A percentile compares a stretch with the other conserved stretches of the same genome.
Evolutionary conservation across 179 eudicot species (phyloP).

Genomic region (Corrigiola litoralis): DNA sequence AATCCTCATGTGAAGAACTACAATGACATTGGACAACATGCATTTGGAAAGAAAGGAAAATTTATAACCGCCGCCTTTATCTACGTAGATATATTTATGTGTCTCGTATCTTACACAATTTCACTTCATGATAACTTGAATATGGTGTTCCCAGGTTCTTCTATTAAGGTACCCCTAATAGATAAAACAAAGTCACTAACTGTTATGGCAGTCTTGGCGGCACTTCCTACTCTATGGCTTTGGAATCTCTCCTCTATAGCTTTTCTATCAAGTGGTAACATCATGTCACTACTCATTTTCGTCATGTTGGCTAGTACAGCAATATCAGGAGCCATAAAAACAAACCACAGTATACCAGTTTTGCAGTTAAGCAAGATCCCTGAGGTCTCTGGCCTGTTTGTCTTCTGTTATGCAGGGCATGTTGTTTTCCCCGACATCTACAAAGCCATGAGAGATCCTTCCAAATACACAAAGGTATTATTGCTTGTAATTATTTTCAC

Average conservation of each 20-base stretch:
- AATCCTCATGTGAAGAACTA: constrained; percentile 53
- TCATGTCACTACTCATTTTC: constrained; percentile 60
- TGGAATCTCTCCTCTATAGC: constrained; percentile 64
- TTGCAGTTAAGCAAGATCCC: constrained; percentile 52
- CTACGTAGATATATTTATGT: constrained; percentile 70
- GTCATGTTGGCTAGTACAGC: constrained; percentile 46
- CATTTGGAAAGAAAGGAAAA: constrained; percentile 63
- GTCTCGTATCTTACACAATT: constrained; percentile 78
- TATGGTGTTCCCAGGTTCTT: constrained; percentile 35
- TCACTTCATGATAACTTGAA: constrained; percentile 72
- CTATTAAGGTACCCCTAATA: constrained; percentile 24
- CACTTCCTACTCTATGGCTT: constrained; percentile 73
- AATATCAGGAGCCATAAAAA: constrained; percentile 40
- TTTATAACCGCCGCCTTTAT: constrained; percentile 47
- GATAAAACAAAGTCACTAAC: constrained; percentile 52
- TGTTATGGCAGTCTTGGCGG: constrained; percentile 48
- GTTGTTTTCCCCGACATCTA: constrained; percentile 70
- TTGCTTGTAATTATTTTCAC: not conserved
- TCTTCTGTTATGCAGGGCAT: constrained; percentile 73
- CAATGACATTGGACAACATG: constrained; percentile 60
- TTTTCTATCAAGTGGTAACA: constrained; percentile 61
- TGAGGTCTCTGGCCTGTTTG: constrained; percentile 59
- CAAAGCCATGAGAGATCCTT: constrained; percentile 65
- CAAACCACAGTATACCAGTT: constrained; percentile 38
- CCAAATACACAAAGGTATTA: constrained; percentile 62